Evolutionary conservation across 257 asterid genomes (phyloP).

Genomic region (Coffea eugenioides): DNA sequence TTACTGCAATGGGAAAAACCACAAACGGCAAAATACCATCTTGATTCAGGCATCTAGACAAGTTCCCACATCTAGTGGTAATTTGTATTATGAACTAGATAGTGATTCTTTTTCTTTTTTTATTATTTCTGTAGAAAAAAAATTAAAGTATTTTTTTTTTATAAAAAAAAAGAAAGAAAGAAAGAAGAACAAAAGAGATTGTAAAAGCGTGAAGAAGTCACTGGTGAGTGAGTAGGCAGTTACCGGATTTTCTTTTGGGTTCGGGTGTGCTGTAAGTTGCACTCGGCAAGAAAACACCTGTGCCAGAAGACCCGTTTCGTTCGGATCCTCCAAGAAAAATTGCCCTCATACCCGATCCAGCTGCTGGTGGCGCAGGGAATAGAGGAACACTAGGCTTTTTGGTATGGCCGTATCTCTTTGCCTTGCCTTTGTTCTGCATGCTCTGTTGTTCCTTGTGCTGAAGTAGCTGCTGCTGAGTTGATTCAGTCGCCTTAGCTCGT

Average conservation of each 20-base stretch:
- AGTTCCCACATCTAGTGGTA: too few species aligned
- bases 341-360: constrained; percentile 83
- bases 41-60: too few species aligned
- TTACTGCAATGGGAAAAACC: too few species aligned
- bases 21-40: too few species aligned
- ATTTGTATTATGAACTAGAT: too few species aligned
- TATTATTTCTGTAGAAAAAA: too few species aligned
- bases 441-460: constrained; percentile 19
- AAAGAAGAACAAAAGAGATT: too few species aligned
- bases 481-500: constrained; percentile 35
- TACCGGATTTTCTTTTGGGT: constrained; percentile 59
- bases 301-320: constrained; percentile 46
- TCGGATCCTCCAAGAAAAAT: constrained; percentile 68
- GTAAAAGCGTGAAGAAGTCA: too few species aligned
- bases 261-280: constrained; percentile 26
- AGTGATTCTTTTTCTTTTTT: too few species aligned
- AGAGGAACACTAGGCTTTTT: constrained; percentile 10
- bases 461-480: constrained; percentile 34
- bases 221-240: background rate
- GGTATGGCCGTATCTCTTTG: constrained; percentile 28
- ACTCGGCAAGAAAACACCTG: constrained; percentile 83
- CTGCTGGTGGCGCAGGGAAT: background rate
- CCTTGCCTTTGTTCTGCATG: constrained; percentile 35
- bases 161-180: too few species aligned
- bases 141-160: too few species aligned